phyloP scores from a whole-genome alignment of 805 yeast species.

The Dipodascus albidus region DNA sequence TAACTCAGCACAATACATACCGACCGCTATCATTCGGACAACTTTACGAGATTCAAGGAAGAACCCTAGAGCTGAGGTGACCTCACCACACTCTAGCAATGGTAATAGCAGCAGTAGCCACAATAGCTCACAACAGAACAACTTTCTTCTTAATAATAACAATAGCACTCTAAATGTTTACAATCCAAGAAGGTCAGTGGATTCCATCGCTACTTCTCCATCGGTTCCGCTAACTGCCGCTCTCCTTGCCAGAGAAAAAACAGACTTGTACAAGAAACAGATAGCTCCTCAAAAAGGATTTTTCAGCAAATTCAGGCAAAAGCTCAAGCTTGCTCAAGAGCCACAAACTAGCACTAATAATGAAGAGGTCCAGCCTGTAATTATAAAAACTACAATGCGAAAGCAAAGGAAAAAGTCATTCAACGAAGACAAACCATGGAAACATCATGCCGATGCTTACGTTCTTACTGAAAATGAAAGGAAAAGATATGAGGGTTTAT shows the following conservation, averaged over 20 bases:
- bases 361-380: not conserved
- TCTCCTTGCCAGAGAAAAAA: not conserved
- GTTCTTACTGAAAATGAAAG: conserved; percentile 45
- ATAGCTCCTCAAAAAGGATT: conserved; percentile 1
- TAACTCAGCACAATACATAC: not conserved
- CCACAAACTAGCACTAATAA: not conserved
- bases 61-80: not conserved
- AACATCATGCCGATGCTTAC: conserved; percentile 55
- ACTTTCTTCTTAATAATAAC: not conserved
- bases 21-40: not conserved
- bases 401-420: conserved; percentile 38
- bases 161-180: not conserved
- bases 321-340: not conserved
- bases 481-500: conserved; percentile 84
- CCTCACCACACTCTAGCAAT: not conserved
- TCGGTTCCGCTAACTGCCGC: not conserved
- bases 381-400: conserved; percentile 20
- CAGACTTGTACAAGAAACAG: not conserved
- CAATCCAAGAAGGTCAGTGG: not conserved
- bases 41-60: not conserved
- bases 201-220: not conserved
- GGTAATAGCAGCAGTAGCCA: not conserved
- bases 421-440: conserved; percentile 92
- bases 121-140: not conserved
- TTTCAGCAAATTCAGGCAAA: not conserved